phyloP scores from a whole-genome alignment of 805 yeast species.

The Candida sakaeoensis region DNA sequence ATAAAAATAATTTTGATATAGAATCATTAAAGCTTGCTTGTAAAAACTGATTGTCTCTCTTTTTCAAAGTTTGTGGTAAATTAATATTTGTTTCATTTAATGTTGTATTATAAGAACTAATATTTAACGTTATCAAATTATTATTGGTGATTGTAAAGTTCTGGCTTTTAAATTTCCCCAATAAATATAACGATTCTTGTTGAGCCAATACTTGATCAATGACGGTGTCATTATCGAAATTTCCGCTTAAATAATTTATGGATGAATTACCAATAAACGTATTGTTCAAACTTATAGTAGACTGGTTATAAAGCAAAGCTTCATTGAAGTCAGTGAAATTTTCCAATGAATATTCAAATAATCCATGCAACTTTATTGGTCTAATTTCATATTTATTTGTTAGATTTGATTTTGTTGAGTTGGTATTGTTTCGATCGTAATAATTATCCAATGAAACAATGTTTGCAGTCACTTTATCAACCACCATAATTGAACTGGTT shows the following conservation, averaged over 20 bases:
- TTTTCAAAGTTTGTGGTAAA: conserved; percentile 9
- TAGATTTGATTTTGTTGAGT: conserved; percentile 22
- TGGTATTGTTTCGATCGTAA: conserved; percentile 21
- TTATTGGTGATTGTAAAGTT: conserved; percentile 24
- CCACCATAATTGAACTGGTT: conserved; percentile 53
- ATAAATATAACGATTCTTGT: conserved; percentile 35
- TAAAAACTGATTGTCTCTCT: conserved; percentile 22
- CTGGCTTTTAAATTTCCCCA: conserved; percentile 45
- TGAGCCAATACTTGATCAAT: conserved; percentile 30
- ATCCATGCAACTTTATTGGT: conserved; percentile 56
- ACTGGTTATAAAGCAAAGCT: conserved; percentile 20
- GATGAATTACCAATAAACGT: conserved; percentile 40
- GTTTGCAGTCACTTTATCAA: conserved; percentile 57
- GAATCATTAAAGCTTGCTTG: conserved; percentile 31
- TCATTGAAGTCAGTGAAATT: conserved; percentile 51
- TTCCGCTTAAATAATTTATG: conserved; percentile 32
- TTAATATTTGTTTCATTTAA: conserved; percentile 25
- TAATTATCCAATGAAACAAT: conserved; percentile 46
- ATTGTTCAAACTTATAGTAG: conserved; percentile 26
- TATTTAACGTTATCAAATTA: conserved; percentile 25
- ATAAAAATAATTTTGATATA: conserved; percentile 19
- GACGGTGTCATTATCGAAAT: conserved; percentile 25
- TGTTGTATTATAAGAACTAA: conserved; percentile 28
- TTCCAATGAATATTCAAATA: conserved; percentile 74
- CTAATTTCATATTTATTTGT: conserved; percentile 14